Evolutionary conservation across 176 grass and related monocot species (phyloP), one percentile per base, ranked within the genome.

Genomic region (Juncus inflexus): DNA sequence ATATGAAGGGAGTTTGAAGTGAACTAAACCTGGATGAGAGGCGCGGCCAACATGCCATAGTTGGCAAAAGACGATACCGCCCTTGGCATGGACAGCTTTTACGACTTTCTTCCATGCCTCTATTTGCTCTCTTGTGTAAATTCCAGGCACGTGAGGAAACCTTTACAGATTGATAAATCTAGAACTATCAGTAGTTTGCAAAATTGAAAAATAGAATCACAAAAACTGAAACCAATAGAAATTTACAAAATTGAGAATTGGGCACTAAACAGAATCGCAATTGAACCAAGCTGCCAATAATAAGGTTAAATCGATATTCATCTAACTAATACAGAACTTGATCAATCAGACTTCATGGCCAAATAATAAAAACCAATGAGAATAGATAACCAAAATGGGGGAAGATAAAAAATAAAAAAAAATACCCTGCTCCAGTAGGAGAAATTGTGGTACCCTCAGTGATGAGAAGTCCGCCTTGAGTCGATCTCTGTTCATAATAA

Each of bases 1-100:
- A 38, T 11, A 81, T 2, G 3, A 8, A 49, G 47, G 67, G 52
- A 0, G 42, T 55, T 50, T 37, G 4, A 9, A 52, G 50, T 39
- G n/a, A 52, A 58, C 3, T 37, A 50, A 62, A 99, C 94, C 83
- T 86, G 82, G 77, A 76, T 99, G 84, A 73, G 94, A 99, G 72
- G 94, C 94, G 28, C 85, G 69, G 8, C 94, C 94, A 60, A 92
- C 94, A 65, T 99, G 94, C 94, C 94, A 99, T n/a, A 99, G 61
- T 60, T 92, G 94, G 52, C 94, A 99, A 80, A 99, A 86, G 65
- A 99, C 79, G 15, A 91, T 92, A 75, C 82, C 66, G 79, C 87
- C 87, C 65, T 99, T 92, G 28, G 85, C 80, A 82, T 99, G 94
- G 58, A 99, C 94, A 53, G 83, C 88, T 55, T 92, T 77, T 37